Conservation (phyloP, 2,329 filamentous ascomycete genomes). For the Colletotrichum brevisporum region DNA sequence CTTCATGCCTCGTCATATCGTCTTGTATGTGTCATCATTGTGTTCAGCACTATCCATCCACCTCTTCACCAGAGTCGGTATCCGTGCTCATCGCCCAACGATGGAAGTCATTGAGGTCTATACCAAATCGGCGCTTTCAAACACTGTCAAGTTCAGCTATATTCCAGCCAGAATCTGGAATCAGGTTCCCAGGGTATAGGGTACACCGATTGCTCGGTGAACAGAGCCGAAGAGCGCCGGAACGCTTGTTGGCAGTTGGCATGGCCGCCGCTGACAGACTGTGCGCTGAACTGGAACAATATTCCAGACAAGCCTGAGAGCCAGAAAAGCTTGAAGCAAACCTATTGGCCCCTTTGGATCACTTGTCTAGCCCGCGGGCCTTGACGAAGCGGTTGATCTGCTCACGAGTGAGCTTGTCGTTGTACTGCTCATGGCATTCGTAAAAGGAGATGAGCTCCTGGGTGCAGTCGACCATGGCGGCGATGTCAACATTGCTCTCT, state of each 20-base stretch:
- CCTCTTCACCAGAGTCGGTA: background rate
- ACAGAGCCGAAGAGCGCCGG: too few species aligned
- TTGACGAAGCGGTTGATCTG: slow-evolving; percentile 73
- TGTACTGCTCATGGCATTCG: slow-evolving; percentile 75
- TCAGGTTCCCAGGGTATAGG: too few species aligned
- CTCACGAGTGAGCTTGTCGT: slow-evolving; percentile 71
- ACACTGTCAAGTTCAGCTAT: too few species aligned
- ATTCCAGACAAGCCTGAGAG: background rate
- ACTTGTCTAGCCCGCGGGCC: slow-evolving; percentile 69
- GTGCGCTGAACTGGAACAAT: background rate
- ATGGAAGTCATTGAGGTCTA: too few species aligned
- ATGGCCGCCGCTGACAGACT: too few species aligned
- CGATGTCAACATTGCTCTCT: slow-evolving; percentile 87
- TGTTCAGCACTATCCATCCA: background rate
- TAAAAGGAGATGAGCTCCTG: slow-evolving; percentile 94
- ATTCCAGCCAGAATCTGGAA: too few species aligned
- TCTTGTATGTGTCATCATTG: slow-evolving; percentile 1
- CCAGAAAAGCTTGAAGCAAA: background rate
- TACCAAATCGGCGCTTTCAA: too few species aligned
- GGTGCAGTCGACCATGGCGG: slow-evolving; percentile 87
- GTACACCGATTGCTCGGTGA: too few species aligned
- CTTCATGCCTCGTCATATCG: background rate
- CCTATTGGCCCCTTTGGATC: slow-evolving; percentile 29
- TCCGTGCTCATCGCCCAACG: too few species aligned
- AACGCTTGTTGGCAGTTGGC: too few species aligned